A percentile compares a stretch with the other conserved stretches of the same genome.
phyloP scores from a whole-genome alignment of 805 yeast genomes.

The Metschnikowia dekortorum region DNA sequence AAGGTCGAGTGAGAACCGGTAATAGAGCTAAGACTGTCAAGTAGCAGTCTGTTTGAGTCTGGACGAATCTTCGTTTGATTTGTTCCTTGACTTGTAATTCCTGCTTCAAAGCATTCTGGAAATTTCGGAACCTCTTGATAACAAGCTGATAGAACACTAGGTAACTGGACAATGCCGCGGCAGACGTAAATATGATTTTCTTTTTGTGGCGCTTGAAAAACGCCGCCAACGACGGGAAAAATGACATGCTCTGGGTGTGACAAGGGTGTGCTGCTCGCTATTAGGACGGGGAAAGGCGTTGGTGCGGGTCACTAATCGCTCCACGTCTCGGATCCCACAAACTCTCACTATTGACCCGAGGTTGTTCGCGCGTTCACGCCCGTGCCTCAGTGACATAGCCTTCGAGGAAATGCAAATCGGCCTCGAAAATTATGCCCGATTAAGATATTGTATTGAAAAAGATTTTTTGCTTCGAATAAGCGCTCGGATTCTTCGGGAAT shows the following conservation, averaged over 20 bases:
- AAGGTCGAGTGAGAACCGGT: slow-evolving; percentile 68
- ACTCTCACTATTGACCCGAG: not conserved
- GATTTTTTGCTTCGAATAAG: too few species aligned
- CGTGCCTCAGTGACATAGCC: not conserved
- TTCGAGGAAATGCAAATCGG: not conserved
- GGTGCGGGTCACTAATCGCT: slow-evolving; percentile 2
- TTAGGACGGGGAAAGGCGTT: not conserved
- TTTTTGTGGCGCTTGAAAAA: slow-evolving; percentile 39
- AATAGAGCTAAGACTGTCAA: slow-evolving; percentile 77
- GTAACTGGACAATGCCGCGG: slow-evolving; percentile 33
- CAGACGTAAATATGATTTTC: slow-evolving; percentile 31
- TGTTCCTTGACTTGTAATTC: slow-evolving; percentile 42
- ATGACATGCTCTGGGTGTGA: slow-evolving; percentile 26
- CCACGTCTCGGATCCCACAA: slow-evolving; percentile 2
- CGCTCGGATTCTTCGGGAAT: not conserved
- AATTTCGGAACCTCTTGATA: slow-evolving; percentile 34
- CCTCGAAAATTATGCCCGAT: not conserved
- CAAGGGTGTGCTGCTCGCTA: not conserved
- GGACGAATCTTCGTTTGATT: slow-evolving; percentile 77
- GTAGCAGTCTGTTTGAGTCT: slow-evolving; percentile 87
- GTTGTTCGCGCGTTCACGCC: slow-evolving; percentile 2
- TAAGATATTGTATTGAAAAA: too few species aligned
- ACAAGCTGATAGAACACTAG: slow-evolving; percentile 36
- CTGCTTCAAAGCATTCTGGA: slow-evolving; percentile 37
- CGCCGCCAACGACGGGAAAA: slow-evolving; percentile 37